A percentile compares a stretch with the other conserved stretches of the same genome.
phyloP scores from a whole-genome alignment of 140 eudicot species.

The Flaveria floridana region DNA sequence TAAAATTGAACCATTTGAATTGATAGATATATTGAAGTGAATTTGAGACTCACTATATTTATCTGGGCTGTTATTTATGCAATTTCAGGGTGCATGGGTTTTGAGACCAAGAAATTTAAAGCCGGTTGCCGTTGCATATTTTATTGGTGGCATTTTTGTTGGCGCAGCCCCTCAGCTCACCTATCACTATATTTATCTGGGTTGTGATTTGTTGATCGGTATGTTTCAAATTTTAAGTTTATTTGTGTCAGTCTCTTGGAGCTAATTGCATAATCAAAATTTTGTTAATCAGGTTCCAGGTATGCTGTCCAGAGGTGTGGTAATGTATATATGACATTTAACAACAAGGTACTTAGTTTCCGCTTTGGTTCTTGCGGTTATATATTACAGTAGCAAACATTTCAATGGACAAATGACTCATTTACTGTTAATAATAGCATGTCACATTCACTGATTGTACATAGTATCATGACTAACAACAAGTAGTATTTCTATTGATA shows the following conservation, averaged over 20 bases:
- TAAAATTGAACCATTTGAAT: too few relatives aligned
- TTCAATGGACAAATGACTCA: conserved; percentile 16
- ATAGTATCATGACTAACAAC: conserved; percentile 16
- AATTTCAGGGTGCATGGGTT: conserved; percentile 88
- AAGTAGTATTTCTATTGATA: conserved; percentile 19
- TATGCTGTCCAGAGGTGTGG: conserved; percentile 89
- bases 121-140: conserved; percentile 69
- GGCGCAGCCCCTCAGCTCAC: conserved; percentile 99
- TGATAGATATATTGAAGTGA: neutral
- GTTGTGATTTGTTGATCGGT: too few relatives aligned
- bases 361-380: neutral
- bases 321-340: conserved; percentile 80
- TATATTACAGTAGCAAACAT: conserved; percentile 2
- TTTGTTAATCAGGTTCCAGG: conserved; percentile 69
- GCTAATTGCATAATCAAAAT: neutral
- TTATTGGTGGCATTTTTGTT: conserved; percentile 94
- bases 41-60: conserved; percentile 4
- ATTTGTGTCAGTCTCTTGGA: neutral
- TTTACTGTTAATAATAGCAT: neutral
- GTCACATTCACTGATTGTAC: conserved; percentile 17
- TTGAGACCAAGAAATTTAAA: conserved; percentile 62
- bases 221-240: conserved; percentile 16
- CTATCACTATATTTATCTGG: conserved; percentile 75
- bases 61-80: conserved; percentile 18
- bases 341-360: conserved; percentile 67